Conservation (phyloP, 768 basidiomycete genomes). For the Roridomyces roridus region DNA sequence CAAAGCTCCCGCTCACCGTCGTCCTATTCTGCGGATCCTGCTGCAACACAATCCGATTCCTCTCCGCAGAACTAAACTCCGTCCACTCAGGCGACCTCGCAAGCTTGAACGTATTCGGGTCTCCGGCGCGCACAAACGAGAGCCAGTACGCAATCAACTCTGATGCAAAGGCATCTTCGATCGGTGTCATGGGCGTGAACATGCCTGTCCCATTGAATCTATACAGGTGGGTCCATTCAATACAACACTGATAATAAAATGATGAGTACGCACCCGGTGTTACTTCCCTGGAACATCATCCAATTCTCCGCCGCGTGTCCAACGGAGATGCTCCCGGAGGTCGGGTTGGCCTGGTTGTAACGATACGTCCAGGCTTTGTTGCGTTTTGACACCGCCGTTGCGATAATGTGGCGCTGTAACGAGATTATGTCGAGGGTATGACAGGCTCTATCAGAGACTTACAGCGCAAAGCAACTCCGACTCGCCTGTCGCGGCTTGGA, state of each 20-base stretch:
- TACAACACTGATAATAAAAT: background rate
- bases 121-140: slow-evolving; percentile 62
- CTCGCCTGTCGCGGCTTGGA: slow-evolving; percentile 57
- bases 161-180: slow-evolving; percentile 56
- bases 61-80: slow-evolving; percentile 35
- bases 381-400: slow-evolving; percentile 41
- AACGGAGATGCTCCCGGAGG: slow-evolving; percentile 40
- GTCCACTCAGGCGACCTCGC: slow-evolving; percentile 58
- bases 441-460: slow-evolving; percentile 25
- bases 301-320: slow-evolving; percentile 67
- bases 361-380: slow-evolving; percentile 58
- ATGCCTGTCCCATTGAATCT: slow-evolving; percentile 60
- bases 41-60: slow-evolving; percentile 52
- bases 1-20: slow-evolving; percentile 44
- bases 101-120: slow-evolving; percentile 64
- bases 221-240: slow-evolving; percentile 6
- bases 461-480: slow-evolving; percentile 59
- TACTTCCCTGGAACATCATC: slow-evolving; percentile 70
- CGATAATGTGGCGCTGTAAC: slow-evolving; percentile 53
- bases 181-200: slow-evolving; percentile 51
- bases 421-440: background rate
- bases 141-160: slow-evolving; percentile 73
- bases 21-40: slow-evolving; percentile 37
- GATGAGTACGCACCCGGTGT: slow-evolving; percentile 54
- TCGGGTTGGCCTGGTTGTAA: slow-evolving; percentile 63